Evolutionary conservation across 495 filamentous ascomycete genomes (phyloP).

Genomic region (Aspergillus egyptiacus): DNA sequence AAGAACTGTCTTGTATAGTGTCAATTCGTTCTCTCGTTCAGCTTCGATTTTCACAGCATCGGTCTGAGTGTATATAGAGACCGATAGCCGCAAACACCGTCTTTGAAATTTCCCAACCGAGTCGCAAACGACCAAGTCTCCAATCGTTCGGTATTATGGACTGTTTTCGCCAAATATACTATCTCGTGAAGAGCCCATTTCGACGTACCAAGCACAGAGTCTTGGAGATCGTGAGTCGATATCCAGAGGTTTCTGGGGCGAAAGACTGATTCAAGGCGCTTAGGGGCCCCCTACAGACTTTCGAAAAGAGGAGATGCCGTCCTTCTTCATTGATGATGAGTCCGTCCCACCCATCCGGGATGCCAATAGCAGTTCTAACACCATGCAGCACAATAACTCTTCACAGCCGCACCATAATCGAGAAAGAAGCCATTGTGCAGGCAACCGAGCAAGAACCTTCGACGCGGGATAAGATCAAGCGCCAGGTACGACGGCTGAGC

Average conservation of each 20-base stretch:
- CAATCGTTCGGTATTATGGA: conserved; percentile 24
- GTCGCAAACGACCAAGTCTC: not conserved
- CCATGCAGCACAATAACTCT: conserved; percentile 36
- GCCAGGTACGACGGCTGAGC: conserved; percentile 33
- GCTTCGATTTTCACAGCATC: conserved; percentile 9
- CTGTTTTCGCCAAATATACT: conserved; percentile 37
- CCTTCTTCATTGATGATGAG: conserved; percentile 41
- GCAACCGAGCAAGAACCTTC: conserved; percentile 26
- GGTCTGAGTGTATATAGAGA: conserved; percentile 14
- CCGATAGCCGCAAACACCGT: not conserved
- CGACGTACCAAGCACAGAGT: conserved; percentile 22
- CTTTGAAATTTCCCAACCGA: not conserved
- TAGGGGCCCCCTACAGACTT: conserved; percentile 44
- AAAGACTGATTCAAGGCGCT: not conserved
- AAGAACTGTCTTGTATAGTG: conserved; percentile 8
- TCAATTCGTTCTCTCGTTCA: conserved; percentile 9
- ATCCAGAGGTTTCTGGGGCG: not conserved
- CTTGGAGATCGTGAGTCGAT: conserved; percentile 38
- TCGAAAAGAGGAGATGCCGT: conserved; percentile 40
- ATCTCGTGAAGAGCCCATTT: conserved; percentile 35
- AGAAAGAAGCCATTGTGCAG: conserved; percentile 29
- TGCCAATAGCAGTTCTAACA: conserved; percentile 24
- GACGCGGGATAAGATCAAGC: conserved; percentile 28
- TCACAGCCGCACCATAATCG: conserved; percentile 30
- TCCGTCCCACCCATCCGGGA: conserved; percentile 25